phyloP scores from a whole-genome alignment of 176 grass and related monocot species.

The Typha latifolia region DNA sequence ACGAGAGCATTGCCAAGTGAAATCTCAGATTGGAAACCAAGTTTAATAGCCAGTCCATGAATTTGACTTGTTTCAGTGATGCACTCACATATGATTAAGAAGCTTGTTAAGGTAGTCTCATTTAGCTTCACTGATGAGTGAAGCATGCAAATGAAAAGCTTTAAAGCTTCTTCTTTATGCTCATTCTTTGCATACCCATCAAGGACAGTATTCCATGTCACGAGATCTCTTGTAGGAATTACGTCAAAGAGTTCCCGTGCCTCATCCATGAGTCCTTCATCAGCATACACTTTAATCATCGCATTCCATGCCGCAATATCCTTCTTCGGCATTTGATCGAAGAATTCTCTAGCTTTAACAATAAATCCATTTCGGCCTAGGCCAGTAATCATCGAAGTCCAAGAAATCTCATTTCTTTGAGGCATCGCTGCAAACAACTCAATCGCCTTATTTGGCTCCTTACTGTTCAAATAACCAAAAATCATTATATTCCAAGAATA shows the following conservation, averaged over 20 bases:
- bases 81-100: constrained; percentile 3
- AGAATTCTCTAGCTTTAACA: constrained; percentile 10
- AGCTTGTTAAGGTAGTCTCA: constrained; percentile 11
- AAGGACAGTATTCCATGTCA: constrained; percentile 18
- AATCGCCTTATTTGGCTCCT: constrained; percentile 7
- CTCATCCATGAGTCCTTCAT: constrained; percentile 2
- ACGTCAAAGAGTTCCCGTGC: constrained; percentile 14
- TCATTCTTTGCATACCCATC: constrained; percentile 15
- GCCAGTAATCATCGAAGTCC: constrained; percentile 20
- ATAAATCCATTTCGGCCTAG: constrained; percentile 13
- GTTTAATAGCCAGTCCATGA: constrained; percentile 12
- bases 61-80: constrained; percentile 6
- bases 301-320: constrained; percentile 26
- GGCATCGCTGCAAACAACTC: constrained; percentile 16
- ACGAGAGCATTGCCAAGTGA: constrained; percentile 17
- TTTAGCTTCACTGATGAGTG: background rate
- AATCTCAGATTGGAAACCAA: background rate
- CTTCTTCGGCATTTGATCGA: constrained; percentile 15
- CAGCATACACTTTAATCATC: constrained; percentile 13
- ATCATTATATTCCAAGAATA: constrained; percentile 29
- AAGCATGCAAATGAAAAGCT: constrained; percentile 15
- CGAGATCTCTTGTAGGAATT: constrained; percentile 11
- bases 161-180: constrained; percentile 3
- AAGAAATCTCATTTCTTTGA: constrained; percentile 18
- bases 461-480: constrained; percentile 11